Evolutionary conservation across 345 rosid genomes (phyloP), one percentile per base, ranked within the genome.

Genomic region (Zanthoxylum bungeanum): DNA sequence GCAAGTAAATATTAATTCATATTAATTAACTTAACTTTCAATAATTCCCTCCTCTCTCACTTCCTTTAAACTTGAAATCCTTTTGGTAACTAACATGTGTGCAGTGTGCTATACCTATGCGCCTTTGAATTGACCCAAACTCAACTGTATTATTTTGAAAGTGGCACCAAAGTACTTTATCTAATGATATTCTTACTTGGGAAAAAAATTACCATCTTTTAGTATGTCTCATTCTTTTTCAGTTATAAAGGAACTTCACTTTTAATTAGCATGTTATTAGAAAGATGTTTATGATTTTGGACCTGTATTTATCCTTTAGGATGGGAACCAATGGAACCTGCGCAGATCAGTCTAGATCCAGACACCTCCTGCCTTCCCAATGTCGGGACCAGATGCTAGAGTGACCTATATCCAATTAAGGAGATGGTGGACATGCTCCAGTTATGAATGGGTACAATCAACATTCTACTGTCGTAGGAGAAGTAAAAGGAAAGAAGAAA

Each of bases 401-500:
- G 70, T 57, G 21, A 59, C 82, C 21, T 64, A 73, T 70, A 69
- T 73, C 77, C 51, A 71, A 76, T 50, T 76, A 69, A 81, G 75
- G 83, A 73, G 47, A 76, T 74, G 67, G 52, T 44, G 74, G 82
- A 69, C 36, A 76, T 60, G 61, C 69, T 53, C 39, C 60, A 25
- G 72, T 19, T 53, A 56, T 36, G 62, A 79, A 76, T 47, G 85
- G 73, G 56, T 78, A 71, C 47, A 85, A 77, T 72, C 88, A 83
- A 46, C 86, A 69, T 68, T 78, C 76, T 30, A 71, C 77, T 55
- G 66, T 51, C 14, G 91, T 84, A 34, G 91, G 81, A 73, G 93
- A 85, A 77, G 81, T 85, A 59, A 90, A 80, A 75, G 81, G 76
- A 34, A 83, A 77, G 77, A 91, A 83, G 83, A 89, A 85, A 73